These are phyloP conservation scores for Ceratocystis lukuohia DNA, from an alignment of 2,329 filamentous ascomycete genomes.

Conservation along the genomic window DNA sequence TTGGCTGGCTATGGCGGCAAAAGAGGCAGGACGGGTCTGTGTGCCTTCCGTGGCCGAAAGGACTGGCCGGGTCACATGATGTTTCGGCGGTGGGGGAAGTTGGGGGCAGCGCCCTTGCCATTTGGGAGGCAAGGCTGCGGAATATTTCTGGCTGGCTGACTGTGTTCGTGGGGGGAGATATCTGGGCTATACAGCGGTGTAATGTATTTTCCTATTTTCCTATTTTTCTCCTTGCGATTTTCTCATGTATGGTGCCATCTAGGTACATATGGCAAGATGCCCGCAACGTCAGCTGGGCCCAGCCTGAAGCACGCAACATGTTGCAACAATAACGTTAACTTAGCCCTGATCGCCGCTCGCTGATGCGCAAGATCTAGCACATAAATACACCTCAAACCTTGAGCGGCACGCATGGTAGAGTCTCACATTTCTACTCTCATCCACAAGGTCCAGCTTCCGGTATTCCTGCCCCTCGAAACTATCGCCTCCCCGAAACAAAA, in stretches of 20 bases:
- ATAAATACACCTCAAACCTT: background rate
- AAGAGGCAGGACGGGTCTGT: background rate
- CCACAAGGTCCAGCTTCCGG: background rate
- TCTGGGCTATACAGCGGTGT: too few relatives aligned
- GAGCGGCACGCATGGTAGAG: background rate
- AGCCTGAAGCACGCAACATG: slow-evolving; percentile 7
- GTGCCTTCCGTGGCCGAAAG: background rate
- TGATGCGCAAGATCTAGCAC: background rate
- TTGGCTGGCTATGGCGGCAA: background rate
- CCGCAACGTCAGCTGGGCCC: background rate
- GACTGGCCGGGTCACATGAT: background rate
- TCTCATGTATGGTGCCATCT: background rate
- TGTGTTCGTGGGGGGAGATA: background rate
- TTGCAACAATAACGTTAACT: slow-evolving; percentile 1
- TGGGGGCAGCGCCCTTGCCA: background rate
- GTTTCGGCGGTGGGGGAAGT: background rate
- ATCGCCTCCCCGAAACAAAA: background rate
- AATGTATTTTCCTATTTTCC: too few relatives aligned
- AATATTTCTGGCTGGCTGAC: background rate
- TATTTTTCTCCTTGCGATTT: background rate
- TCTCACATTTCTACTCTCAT: background rate
- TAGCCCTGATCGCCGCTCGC: background rate
- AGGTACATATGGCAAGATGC: background rate
- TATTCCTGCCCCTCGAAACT: background rate
- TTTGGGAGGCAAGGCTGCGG: background rate